phyloP scores from a whole-genome alignment of 2,329 filamentous ascomycete species.

The Coniosporium tulheliwenetii region DNA sequence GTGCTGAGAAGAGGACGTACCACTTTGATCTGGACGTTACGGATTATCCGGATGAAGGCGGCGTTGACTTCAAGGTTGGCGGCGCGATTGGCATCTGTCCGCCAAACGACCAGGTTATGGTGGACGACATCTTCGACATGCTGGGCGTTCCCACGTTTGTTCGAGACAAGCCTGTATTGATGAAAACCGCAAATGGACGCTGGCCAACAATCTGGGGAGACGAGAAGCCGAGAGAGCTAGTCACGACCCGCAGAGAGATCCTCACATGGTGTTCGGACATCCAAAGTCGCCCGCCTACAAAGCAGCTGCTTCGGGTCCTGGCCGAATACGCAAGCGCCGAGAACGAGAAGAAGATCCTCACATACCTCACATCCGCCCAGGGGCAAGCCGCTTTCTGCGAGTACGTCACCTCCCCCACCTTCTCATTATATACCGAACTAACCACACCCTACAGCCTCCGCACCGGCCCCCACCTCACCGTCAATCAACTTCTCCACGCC shows the following conservation, averaged over 20 bases:
- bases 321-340: constrained; percentile 69
- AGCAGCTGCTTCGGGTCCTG: constrained; percentile 68
- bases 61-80: constrained; percentile 89
- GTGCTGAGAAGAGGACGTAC: constrained; percentile 91
- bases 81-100: constrained; percentile 89
- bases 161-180: constrained; percentile 65
- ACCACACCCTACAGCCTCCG: constrained; percentile 34
- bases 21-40: constrained; percentile 97
- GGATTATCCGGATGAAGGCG: constrained; percentile 72
- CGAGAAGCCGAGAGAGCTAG: constrained; percentile 67
- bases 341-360: constrained; percentile 77
- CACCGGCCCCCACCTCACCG: constrained; percentile 68
- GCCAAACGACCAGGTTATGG: constrained; percentile 60
- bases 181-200: constrained; percentile 66
- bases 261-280: constrained; percentile 92
- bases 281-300: constrained; percentile 82
- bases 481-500: constrained; percentile 74
- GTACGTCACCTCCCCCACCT: constrained; percentile 14
- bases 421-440: no score
- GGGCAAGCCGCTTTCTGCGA: constrained; percentile 90
- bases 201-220: constrained; percentile 99
- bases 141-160: constrained; percentile 68
- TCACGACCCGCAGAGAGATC: constrained; percentile 81
- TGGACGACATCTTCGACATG: constrained; percentile 72
- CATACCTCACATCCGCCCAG: constrained; percentile 74